Base-by-base conservation (phyloP, 768 basidiomycete genomes). In the Solioccasus polychromus region DNA sequence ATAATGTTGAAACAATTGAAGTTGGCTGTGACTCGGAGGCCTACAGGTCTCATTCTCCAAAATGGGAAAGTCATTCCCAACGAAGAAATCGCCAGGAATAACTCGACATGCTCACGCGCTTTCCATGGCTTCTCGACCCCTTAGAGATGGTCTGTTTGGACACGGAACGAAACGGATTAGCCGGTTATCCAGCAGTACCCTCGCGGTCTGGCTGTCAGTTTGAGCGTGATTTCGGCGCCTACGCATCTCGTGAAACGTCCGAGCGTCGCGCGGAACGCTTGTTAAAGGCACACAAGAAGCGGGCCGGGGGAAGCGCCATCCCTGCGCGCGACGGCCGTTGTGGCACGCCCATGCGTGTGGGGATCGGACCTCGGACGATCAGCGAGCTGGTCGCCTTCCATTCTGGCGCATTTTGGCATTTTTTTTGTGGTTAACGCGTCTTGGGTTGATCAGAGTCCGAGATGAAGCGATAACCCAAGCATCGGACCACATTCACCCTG, bases 401-500 rank as follows among this genome's bases (percentile, higher is more conserved):
- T 47, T 56, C 35, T 35, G 50, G 54, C 24, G 32, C 10, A 14
- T 15, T 2, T 14, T 5, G 15, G n/a, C 36, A 31, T 20, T 22
- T 19, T 30, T 32, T 46, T n/a, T n/a, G n/a, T n/a, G n/a, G n/a
- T n/a, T n/a, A n/a, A n/a, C n/a, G n/a, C n/a, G n/a, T n/a, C n/a
- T n/a, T n/a, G n/a, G 36, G 30, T 17, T 31, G 35, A 56, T 63
- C 55, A 63, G 58, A 62, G 48, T 19, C 62, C 61, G 60, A 64
- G 45, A 58, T 48, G 55, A 53, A 36, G 17, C 7, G 35, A 29
- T n/a, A n/a, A n/a, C n/a, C n/a, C n/a, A n/a, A n/a, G n/a, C 29
- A 26, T 35, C 35, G 52, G 44, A 48, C 24, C 37, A 42, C n/a
- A n/a, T n/a, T n/a, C n/a, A n/a, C 20, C 24, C n/a, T 29, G 26